These are phyloP conservation scores for Trichocladium antarcticum DNA, from an alignment of 495 filamentous ascomycete genomes.

Conservation along the genomic window DNA sequence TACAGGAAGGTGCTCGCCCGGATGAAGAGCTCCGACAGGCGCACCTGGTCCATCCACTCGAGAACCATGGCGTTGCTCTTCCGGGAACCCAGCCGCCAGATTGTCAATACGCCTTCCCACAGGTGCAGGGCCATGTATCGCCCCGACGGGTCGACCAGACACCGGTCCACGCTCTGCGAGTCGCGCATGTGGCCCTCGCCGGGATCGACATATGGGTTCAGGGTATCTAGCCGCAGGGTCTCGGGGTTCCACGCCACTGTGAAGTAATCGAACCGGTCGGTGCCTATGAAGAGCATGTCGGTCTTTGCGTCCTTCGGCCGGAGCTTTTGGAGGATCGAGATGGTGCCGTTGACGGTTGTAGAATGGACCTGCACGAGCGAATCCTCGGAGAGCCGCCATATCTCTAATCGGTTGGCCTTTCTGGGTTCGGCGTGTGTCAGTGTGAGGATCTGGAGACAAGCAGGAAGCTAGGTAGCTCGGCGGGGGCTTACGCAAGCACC, in stretches of 20 bases:
- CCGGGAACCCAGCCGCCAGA: constrained; percentile 46
- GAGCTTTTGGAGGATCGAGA: constrained; percentile 76
- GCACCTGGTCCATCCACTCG: constrained; percentile 56
- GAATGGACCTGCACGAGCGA: constrained; percentile 44
- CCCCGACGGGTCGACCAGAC: constrained; percentile 71
- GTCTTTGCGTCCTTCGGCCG: constrained; percentile 59
- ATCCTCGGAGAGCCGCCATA: constrained; percentile 47
- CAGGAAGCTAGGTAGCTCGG: neutral
- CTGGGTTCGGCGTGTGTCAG: constrained; percentile 34
- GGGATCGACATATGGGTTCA: constrained; percentile 54
- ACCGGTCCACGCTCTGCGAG: constrained; percentile 61
- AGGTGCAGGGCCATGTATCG: constrained; percentile 74
- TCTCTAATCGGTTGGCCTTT: constrained; percentile 85
- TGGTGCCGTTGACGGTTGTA: constrained; percentile 64
- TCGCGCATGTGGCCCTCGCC: constrained; percentile 72
- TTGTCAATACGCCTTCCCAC: constrained; percentile 78
- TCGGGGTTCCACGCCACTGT: constrained; percentile 70
- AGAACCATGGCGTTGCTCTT: constrained; percentile 47
- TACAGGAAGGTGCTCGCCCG: constrained; percentile 72
- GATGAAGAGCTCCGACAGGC: constrained; percentile 81
- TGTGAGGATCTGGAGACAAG: too few species aligned
- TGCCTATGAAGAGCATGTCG: constrained; percentile 88
- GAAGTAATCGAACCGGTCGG: constrained; percentile 81
- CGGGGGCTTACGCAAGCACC: constrained; percentile 66
- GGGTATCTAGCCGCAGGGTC: constrained; percentile 51